These are phyloP conservation scores for Teratosphaeria destructans DNA, from an alignment of 2,329 filamentous ascomycete species.

Conservation along the genomic window DNA sequence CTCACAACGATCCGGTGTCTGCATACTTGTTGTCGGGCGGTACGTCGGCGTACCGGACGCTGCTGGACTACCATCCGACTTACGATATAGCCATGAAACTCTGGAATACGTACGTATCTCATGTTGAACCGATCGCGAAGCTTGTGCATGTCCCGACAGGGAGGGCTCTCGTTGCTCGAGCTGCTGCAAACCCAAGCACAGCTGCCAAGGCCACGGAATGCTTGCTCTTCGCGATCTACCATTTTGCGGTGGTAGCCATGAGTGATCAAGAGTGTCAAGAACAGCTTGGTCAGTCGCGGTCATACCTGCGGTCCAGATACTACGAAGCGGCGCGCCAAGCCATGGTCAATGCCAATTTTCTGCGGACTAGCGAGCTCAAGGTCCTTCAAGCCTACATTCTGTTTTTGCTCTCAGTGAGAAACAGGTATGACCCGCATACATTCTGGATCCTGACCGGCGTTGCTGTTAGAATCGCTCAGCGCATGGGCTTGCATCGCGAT, in stretches of 20 bases:
- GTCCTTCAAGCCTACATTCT: constrained; percentile 58
- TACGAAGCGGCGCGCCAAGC: constrained; percentile 50
- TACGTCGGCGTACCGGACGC: constrained; percentile 4
- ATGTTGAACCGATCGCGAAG: constrained; percentile 61
- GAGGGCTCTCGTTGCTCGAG: constrained; percentile 43
- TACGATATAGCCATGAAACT: constrained; percentile 43
- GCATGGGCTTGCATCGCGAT: constrained; percentile 54
- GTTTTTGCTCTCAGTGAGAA: constrained; percentile 40
- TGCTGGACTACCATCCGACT: constrained; percentile 39
- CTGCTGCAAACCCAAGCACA: constrained; percentile 36
- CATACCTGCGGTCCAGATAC: constrained; percentile 32
- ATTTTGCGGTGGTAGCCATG: constrained; percentile 44
- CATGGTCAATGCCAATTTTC: constrained; percentile 55
- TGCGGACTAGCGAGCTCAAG: constrained; percentile 54
- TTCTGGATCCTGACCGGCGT: constrained; percentile 56
- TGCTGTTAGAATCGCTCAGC: constrained; percentile 49
- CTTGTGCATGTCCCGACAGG: constrained; percentile 53
- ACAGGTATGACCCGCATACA: constrained; percentile 39
- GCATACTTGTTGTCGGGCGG: constrained; percentile 14
- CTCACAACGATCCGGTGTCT: constrained; percentile 16
- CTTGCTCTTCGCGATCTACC: constrained; percentile 51
- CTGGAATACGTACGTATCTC: constrained; percentile 54
- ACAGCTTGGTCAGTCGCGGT: constrained; percentile 41
- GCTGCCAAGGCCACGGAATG: constrained; percentile 49
- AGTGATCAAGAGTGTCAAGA: constrained; percentile 36